Evolutionary conservation across 148 eudicot genomes (phyloP), one percentile per base, ranked within the genome.

Genomic region (Bassia scoparia): DNA sequence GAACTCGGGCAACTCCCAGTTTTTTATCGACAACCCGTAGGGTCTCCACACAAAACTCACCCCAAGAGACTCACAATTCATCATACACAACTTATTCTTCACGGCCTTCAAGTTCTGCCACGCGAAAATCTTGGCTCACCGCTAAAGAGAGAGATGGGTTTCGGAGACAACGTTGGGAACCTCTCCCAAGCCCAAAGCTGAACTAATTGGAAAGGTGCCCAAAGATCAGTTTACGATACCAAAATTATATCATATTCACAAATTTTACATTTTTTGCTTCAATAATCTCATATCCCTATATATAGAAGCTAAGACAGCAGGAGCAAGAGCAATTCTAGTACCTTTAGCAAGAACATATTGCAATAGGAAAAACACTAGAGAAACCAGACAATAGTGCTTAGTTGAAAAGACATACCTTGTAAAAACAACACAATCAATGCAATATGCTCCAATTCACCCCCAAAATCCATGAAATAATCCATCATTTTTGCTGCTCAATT

Each of bases 151-250:
- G 69, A 72, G 0, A 4, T 12, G 11, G 81, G 82, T 15, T 78
- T 46, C 21, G 61, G 69, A 24, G 61, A 8, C 17, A 81, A 29
- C 1, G 13, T 17, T 0, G 84, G 74, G 31, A 84, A 86, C 61
- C 81, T 80, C 71, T 86, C 89, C 83, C 85, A 83, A 61, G 63
- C 85, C 85, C 87, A 82, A 44, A 81, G 27, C 63, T 84, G 89
- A 31, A 86, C 68, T 71, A 84, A 35, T 3, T 80, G 82, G 14
- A 86, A 74, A 24, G 63, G 70, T 65, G 70, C 49, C 33, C 18
- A 65, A 65, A 41, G 9, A 41, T 8, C 14, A 41, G 46, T 5
- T 8, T 5, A 41, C 12, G 13, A 41, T n/a, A 41, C 46, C 46
- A 41, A 2, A 8, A 41, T 8, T 41, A 6, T 14, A 41, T 41